Evolutionary conservation across 164 flowering plant genomes (phyloP).

Genomic region (Euptelea pleiosperma): DNA sequence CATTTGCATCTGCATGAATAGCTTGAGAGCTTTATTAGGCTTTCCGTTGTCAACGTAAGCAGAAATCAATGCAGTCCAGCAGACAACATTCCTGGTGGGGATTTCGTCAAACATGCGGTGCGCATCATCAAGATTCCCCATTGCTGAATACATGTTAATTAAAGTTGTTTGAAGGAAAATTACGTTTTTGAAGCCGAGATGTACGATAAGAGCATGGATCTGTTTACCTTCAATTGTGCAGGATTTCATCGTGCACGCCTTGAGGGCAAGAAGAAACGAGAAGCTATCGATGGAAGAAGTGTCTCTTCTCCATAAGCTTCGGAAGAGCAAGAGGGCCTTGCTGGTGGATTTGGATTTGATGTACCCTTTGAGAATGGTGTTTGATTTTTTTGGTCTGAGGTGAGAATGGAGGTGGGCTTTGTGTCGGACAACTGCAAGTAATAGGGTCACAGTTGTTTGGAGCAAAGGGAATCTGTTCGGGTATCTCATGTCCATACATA

Average conservation of each 20-base stretch:
- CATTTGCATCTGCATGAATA: conserved; percentile 43
- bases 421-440: neutral
- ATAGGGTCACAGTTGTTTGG: neutral
- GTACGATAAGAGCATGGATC: conserved; percentile 26
- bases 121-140: conserved; percentile 30
- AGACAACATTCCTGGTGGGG: conserved; percentile 27
- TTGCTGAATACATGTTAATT: conserved; percentile 29
- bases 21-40: conserved; percentile 30
- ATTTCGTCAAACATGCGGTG: conserved; percentile 47
- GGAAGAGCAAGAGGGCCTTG: conserved; percentile 24
- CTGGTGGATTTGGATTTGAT: conserved; percentile 23
- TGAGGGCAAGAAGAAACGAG: conserved; percentile 29
- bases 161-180: conserved; percentile 38
- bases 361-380: conserved; percentile 23
- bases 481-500: no score
- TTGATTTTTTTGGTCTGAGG: conserved; percentile 22
- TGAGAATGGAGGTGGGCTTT: conserved; percentile 12
- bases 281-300: conserved; percentile 32
- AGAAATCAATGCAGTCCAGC: conserved; percentile 49
- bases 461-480: no score
- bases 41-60: conserved; percentile 36
- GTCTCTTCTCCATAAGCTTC: conserved; percentile 18
- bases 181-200: conserved; percentile 27
- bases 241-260: conserved; percentile 33
- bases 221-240: conserved; percentile 24